These are phyloP conservation scores for Ramaria rubella DNA, from an alignment of 768 basidiomycete genomes.

Conservation along the genomic window DNA sequence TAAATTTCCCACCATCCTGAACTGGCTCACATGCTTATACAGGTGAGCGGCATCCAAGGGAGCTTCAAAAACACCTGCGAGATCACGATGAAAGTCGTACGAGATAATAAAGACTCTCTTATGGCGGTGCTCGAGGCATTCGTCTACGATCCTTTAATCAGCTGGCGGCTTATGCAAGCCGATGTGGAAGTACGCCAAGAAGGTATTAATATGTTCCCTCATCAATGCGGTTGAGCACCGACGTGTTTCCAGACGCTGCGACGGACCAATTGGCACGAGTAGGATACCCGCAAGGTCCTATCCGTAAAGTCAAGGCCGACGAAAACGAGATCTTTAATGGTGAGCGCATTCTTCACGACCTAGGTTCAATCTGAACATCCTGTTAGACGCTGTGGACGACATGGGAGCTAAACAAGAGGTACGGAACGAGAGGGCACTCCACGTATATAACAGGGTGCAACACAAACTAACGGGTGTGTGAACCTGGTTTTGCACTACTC, in stretches of 20 bases:
- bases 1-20: not conserved
- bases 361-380: conserved; percentile 1
- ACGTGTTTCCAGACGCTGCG: conserved; percentile 41
- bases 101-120: conserved; percentile 96
- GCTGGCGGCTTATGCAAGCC: conserved; percentile 88
- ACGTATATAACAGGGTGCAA: conserved; percentile 91
- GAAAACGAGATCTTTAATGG: conserved; percentile 94
- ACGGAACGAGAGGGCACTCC: conserved; percentile 83
- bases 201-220: conserved; percentile 34
- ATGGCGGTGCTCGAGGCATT: conserved; percentile 99
- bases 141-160: conserved; percentile 96
- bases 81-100: conserved; percentile 93
- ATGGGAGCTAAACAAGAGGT: conserved; percentile 69
- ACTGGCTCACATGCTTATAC: conserved; percentile 10
- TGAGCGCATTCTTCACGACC: conserved; percentile 26
- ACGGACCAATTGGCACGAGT: conserved; percentile 58
- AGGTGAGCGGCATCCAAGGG: conserved; percentile 98
- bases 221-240: not conserved
- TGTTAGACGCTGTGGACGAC: conserved; percentile 40
- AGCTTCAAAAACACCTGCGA: conserved; percentile 95
- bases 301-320: conserved; percentile 79
- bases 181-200: conserved; percentile 69
- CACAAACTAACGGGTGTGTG: conserved; percentile 81
- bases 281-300: conserved; percentile 72
- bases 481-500: not conserved